Percentiles rank a stretch among this genome's conserved stretches.
Conservation (phyloP, 805 yeast genomes). For the Kregervanrija delftensis region DNA sequence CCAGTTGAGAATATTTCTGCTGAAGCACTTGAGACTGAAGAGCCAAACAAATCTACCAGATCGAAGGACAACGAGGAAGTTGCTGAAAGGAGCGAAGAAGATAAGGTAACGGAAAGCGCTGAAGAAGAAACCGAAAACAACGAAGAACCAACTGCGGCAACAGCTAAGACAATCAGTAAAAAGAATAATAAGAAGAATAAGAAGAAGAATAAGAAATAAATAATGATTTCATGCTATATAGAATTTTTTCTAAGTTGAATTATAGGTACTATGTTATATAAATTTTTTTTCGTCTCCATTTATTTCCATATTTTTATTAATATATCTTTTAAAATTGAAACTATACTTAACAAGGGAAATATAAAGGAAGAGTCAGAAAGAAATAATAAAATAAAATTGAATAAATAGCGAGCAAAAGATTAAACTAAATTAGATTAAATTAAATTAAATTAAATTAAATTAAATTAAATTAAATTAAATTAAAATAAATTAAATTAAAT, state of each 20-base stretch:
- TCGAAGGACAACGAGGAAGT: not conserved
- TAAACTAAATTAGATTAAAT: no score
- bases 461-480: no score
- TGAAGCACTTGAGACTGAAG: constrained; percentile 6
- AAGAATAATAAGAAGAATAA: constrained; percentile 8
- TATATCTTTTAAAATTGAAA: no score
- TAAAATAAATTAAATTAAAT: no score
- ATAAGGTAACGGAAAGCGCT: not conserved
- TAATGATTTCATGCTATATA: not conserved
- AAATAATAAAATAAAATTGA: no score
- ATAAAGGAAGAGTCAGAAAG: no score
- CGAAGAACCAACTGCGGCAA: not conserved
- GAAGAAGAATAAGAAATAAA: constrained; percentile 11
- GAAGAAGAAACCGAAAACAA: not conserved
- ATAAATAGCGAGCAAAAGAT: no score
- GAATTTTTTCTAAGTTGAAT: no score
- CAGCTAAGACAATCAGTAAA: not conserved
- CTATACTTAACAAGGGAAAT: not conserved
- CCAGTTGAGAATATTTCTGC: not conserved
- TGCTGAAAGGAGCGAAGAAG: not conserved
- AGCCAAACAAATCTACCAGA: constrained; percentile 28
- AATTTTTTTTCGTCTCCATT: no score
- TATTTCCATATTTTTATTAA: no score
- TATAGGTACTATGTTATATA: no score
- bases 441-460: no score